Base-by-base conservation (phyloP, 108 stramenopile species). In the Nitzschia palea region DNA sequence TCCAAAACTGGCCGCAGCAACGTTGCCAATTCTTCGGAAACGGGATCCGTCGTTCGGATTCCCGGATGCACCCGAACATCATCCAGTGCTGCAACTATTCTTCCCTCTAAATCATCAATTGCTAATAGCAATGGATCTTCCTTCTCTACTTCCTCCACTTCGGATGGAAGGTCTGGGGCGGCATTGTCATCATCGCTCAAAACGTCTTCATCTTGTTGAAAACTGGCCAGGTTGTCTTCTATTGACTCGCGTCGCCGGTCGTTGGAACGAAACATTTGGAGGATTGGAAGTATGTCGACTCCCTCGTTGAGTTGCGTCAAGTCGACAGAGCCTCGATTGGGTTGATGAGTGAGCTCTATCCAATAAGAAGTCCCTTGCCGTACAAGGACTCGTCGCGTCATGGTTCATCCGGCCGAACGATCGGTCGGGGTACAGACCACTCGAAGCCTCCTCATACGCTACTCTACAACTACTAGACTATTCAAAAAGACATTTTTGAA, bases 41-140 rank as follows among this genome's bases (percentile, higher is more conserved):
- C 80, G 25, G 74, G 32, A n/a, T 23, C 29, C 4, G 50, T 55
- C 29, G 75, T 55, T 33, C 74, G 68, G 2, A 79, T 63, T 33
- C 88, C 86, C n/a, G 80, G 35, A 73, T 93, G 87, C 20, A 79
- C 50, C 64, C 85, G 88, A 70, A 93, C 80, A 48, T 93, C 87
- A 60, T 93, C 86, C 27, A 93, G 44, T 0, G 87, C 73, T 15
- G 84, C 23, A 1, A 88, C 85, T 17, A 89, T 74, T 22, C 88
- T 85, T 9, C 85, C 87, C 63, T 89, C 85, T 27, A 93, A 69
- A 63, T 89, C 88, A 52, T 93, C 91, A 5, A 93, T 67, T 12
- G 91, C 91, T 36, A 86, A 53, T 25, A 78, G 44, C 31, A 89
- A 64, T 18, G 91, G 91, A 76, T 89, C 87, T 55, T 85, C 84